phyloP scores from a whole-genome alignment of 225 moss, liverwort and hornwort genomes.

The Polytrichum commune region DNA sequence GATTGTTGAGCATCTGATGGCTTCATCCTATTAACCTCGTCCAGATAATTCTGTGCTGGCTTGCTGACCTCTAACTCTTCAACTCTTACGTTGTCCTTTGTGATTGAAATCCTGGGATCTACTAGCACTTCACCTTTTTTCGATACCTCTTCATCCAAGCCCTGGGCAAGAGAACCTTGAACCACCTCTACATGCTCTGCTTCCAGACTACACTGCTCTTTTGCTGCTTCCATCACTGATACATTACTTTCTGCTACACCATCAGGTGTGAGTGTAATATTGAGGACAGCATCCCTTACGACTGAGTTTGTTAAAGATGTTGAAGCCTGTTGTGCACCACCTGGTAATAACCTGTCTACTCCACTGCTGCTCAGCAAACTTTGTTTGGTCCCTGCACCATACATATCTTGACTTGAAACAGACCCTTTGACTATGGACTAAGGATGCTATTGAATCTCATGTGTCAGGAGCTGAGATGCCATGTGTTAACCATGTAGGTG shows the following conservation, averaged over 20 bases:
- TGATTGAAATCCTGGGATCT: not conserved
- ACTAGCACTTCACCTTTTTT: not conserved
- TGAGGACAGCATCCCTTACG: not conserved
- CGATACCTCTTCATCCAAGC: not conserved
- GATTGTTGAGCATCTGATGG: slow-evolving; percentile 1
- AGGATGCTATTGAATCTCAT: not conserved
- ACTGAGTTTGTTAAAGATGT: not conserved
- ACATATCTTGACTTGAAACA: not conserved
- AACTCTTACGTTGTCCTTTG: not conserved
- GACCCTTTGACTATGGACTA: not conserved
- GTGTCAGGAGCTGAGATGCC: too few relatives aligned
- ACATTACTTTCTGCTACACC: not conserved
- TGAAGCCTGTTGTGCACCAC: not conserved
- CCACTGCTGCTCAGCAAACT: not conserved
- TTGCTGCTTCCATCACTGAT: not conserved
- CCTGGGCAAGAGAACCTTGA: slow-evolving; percentile 4
- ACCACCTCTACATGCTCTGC: not conserved
- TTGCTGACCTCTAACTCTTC: not conserved
- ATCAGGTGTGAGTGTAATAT: not conserved
- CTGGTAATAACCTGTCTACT: not conserved
- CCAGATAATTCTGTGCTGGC: not conserved
- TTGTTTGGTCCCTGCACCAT: slow-evolving; percentile 4
- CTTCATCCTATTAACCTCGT: not conserved
- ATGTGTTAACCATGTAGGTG: too few relatives aligned
- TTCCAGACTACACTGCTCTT: not conserved